Conservation (phyloP, 1,284 basidiomycete genomes). For the Chalciporus sp. region DNA sequence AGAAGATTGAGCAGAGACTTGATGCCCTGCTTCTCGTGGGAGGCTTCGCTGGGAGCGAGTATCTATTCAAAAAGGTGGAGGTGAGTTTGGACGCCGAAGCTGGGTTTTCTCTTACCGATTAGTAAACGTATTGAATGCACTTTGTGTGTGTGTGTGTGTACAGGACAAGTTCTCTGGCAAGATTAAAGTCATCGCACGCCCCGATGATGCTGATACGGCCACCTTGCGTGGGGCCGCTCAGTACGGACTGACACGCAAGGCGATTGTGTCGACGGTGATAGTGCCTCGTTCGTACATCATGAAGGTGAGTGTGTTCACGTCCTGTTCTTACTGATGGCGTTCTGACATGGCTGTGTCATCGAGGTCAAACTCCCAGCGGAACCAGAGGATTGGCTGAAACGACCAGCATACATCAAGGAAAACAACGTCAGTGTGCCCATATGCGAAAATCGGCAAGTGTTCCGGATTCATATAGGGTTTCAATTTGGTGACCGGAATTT, state of each 20-base stretch:
- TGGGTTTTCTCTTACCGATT: conserved; percentile 8
- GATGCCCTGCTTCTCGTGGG: conserved; percentile 82
- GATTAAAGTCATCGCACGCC: conserved; percentile 74
- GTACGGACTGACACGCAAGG: conserved; percentile 75
- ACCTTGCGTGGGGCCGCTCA: conserved; percentile 80
- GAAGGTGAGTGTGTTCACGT: conserved; percentile 52
- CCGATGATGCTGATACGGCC: conserved; percentile 81
- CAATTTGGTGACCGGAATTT: conserved; percentile 19
- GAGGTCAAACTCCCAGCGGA: conserved; percentile 84
- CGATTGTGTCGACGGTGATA: conserved; percentile 76
- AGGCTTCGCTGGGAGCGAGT: conserved; percentile 82
- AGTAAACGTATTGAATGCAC: conserved; percentile 1
- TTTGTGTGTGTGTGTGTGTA: conserved; percentile 6
- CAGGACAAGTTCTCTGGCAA: conserved; percentile 65
- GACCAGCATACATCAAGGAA: conserved; percentile 78
- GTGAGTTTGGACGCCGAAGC: conserved; percentile 40
- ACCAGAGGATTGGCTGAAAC: conserved; percentile 72
- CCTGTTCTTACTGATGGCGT: background rate
- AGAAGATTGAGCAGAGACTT: conserved; percentile 62
- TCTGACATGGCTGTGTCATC: conserved; percentile 4
- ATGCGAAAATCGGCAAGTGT: conserved; percentile 74
- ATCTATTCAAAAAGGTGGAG: conserved; percentile 74
- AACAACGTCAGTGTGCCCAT: conserved; percentile 76
- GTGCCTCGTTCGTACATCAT: conserved; percentile 80
- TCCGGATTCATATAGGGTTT: conserved; percentile 30